These are phyloP conservation scores for Phlyctochytrium bullatum DNA, from an alignment of 192 early-diverging fungal species.

Conservation along the genomic window DNA sequence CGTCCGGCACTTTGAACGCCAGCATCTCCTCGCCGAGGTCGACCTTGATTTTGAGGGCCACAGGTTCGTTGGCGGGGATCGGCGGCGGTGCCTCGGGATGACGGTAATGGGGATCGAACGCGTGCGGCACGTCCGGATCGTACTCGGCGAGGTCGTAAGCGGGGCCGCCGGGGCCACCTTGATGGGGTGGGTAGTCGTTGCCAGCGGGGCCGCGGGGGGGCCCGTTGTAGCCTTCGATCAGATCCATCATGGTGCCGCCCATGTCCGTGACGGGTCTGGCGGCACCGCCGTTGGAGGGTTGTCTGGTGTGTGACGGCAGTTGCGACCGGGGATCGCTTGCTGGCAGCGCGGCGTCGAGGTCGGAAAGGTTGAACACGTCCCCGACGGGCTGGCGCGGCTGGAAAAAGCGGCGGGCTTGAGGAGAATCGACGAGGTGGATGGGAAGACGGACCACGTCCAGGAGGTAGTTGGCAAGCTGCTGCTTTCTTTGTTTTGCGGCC, in stretches of 20 bases:
- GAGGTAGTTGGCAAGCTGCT: slow-evolving; percentile 26
- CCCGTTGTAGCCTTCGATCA: slow-evolving; percentile 24
- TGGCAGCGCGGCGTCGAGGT: slow-evolving; percentile 3
- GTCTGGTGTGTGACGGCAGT: too few species aligned
- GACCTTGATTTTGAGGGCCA: slow-evolving; percentile 21
- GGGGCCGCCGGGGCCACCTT: not conserved
- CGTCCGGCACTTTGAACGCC: slow-evolving; percentile 17
- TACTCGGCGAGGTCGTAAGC: not conserved
- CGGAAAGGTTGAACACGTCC: slow-evolving; percentile 4
- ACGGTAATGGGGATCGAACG: not conserved
- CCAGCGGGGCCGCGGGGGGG: not conserved
- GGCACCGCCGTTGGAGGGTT: not conserved
- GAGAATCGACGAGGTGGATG: slow-evolving; percentile 11
- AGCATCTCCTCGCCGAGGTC: slow-evolving; percentile 23
- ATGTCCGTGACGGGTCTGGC: not conserved
- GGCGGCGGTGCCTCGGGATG: slow-evolving; percentile 8
- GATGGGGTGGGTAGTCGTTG: too few species aligned
- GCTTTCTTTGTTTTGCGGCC: slow-evolving; percentile 4
- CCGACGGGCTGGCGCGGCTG: slow-evolving; percentile 15
- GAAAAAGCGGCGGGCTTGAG: slow-evolving; percentile 20
- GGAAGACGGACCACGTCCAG: slow-evolving; percentile 17
- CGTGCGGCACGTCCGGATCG: not conserved
- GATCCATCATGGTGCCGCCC: slow-evolving; percentile 21
- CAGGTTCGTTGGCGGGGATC: not conserved
- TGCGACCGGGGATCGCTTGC: not conserved